Evolutionary conservation across 768 basidiomycete species (phyloP), one percentile per base, ranked within the genome.

Genomic region (Crucibulum laeve): DNA sequence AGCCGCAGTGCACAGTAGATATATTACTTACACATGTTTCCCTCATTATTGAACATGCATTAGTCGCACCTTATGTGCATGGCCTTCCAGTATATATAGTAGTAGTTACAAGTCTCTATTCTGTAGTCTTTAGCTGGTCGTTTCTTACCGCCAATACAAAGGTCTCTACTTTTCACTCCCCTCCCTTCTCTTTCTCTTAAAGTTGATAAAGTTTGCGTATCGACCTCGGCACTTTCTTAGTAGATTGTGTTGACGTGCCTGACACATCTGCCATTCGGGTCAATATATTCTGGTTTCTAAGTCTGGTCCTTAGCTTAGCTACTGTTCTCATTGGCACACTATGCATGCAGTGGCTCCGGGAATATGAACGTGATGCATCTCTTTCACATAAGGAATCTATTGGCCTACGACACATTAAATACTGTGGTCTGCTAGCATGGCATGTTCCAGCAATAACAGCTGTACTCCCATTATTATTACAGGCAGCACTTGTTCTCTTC

Each of bases 261-360:
- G 10, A 43, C 11, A 7, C 40, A 11, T 33, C 38, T 5, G 39
- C 46, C 7, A 35, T 46, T 35, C 36, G 51, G 11, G 45, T 54
- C 34, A 54, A 54, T 38, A 43, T 43, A 5, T 26, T 54, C 15
- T 52, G 50, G 51, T 52, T 54, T 30, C 19, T 43, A 10, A 54
- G 53, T 25, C 45, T 54, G 19, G 45, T 38, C 4, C 47, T 55
- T 19, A 53, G 51, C 28, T 35, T 55, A 17, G 35, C 49, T 2
- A 45, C 52, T 14, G 54, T 47, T 6, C 49, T 53, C 13, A 39
- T 53, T 25, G 52, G 49, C 6, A 53, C 51, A 11, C 43, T 55
- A 11, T 50, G 53, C 41, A 50, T 41, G 34, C 53, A 55, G 37
- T 55, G 52, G 54, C 40, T 52, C 13, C 47, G 50, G 3, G 49